Evolutionary conservation across 495 filamentous ascomycete genomes (phyloP).

Genomic region (Cairneyella variabilis): DNA sequence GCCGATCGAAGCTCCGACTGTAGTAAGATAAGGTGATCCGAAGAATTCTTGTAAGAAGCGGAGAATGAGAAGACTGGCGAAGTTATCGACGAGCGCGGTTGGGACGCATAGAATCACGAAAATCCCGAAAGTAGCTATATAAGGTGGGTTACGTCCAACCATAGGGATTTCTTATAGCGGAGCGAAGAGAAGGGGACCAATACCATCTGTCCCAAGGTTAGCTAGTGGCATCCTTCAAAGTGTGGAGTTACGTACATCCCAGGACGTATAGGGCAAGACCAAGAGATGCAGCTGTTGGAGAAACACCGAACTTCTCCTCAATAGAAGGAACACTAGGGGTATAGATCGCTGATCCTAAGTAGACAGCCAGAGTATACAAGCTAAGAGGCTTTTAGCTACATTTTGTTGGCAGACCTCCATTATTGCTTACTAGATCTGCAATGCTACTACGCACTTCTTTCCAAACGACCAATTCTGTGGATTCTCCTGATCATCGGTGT

Average conservation of each 20-base stretch:
- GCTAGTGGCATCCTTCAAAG: background rate
- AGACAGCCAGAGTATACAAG: conserved; percentile 40
- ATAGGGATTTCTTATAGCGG: conserved; percentile 58
- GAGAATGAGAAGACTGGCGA: conserved; percentile 61
- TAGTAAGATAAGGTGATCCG: conserved; percentile 67
- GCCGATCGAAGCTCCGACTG: conserved; percentile 70
- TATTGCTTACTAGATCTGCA: conserved; percentile 37
- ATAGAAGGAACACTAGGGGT: conserved; percentile 36
- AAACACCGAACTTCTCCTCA: conserved; percentile 44
- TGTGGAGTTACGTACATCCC: conserved; percentile 30
- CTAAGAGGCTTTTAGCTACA: background rate
- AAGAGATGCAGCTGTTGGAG: conserved; percentile 46
- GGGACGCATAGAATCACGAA: conserved; percentile 72
- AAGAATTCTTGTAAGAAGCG: conserved; percentile 71
- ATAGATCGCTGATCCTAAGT: conserved; percentile 45
- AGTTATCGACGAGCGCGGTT: conserved; percentile 66
- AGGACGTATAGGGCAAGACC: conserved; percentile 51
- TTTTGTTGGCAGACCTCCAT: background rate
- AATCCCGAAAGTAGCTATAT: conserved; percentile 60
- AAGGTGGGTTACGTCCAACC: conserved; percentile 55
- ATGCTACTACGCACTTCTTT: conserved; percentile 34
- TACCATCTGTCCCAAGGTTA: conserved; percentile 31
- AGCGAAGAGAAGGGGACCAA: conserved; percentile 38
- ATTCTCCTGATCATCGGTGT: conserved; percentile 44
- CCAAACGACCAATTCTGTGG: conserved; percentile 48